Evolutionary conservation across 495 filamentous ascomycete genomes (phyloP).

Genomic region (Penicillium macrosclerotiorum): DNA sequence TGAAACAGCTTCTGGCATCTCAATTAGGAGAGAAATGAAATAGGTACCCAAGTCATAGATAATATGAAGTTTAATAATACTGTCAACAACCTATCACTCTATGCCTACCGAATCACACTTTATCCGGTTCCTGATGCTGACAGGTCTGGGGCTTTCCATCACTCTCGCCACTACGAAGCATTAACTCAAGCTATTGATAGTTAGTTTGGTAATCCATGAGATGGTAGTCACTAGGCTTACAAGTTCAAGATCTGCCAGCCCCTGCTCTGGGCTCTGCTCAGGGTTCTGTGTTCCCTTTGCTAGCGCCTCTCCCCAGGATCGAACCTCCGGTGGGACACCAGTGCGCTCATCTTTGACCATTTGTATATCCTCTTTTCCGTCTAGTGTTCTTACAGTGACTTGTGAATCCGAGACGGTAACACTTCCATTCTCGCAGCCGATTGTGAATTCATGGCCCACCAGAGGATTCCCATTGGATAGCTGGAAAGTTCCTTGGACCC

Average conservation of each 20-base stretch:
- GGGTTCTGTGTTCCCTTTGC: constrained; percentile 46
- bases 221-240: too few species aligned
- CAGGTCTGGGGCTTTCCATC: neutral
- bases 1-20: too few species aligned
- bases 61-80: too few species aligned
- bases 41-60: too few species aligned
- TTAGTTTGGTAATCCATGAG: neutral
- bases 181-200: constrained; percentile 16
- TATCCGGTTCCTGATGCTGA: neutral
- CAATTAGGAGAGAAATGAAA: too few species aligned
- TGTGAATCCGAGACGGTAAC: constrained; percentile 46
- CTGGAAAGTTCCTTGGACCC: constrained; percentile 53
- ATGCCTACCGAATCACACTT: neutral
- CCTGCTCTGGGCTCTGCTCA: constrained; percentile 57
- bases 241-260: constrained; percentile 61
- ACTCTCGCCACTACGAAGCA: constrained; percentile 15
- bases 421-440: constrained; percentile 44
- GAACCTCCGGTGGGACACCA: constrained; percentile 60
- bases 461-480: constrained; percentile 60
- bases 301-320: constrained; percentile 58
- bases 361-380: constrained; percentile 30
- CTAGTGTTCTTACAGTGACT: constrained; percentile 34
- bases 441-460: constrained; percentile 46
- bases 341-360: constrained; percentile 45
- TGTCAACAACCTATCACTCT: too few species aligned